Base-by-base conservation (phyloP, 148 eudicot species). In the Euryodendron excelsum region DNA sequence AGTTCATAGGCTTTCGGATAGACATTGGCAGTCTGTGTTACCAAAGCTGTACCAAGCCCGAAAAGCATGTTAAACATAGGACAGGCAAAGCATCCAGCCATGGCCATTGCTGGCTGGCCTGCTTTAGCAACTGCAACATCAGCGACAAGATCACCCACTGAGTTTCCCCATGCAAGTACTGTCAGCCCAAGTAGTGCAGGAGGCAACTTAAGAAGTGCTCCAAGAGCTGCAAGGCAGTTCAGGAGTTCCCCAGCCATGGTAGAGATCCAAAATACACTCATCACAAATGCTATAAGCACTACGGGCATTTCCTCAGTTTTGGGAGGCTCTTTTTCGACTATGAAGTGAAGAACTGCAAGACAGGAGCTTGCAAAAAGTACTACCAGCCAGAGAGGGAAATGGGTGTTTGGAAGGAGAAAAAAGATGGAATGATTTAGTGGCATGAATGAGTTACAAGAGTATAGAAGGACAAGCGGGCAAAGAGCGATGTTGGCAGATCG, bases 201-300 rank as follows among this genome's bases (percentile, higher is more conserved):
- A 5, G 99, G 86, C 82, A 95, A 36, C 69, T 90, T 52, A 58
- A 95, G 91, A 77, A 95, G 88, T 9, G 79, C 41, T 18, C 99
- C 98, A 0, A 95, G 82, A 44, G 91, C 88, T 53, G 90, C 93
- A 36, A 95, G 98, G 87, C 98, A 93, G 83, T 88, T 93, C 28
- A 95, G 89, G 53, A 95, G 93, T 75, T 95, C 97, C 34, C 97
- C 94, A 11, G 99, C 97, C 59, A 88, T 85, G 20, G 91, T 89
- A 18, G 99, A 95, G 72, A 95, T 95, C 99, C 99, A 95, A 72
- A 95, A 95, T 30, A 95, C 99, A 25, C 99, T 95, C 99, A 95
- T 95, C 45, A 89, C 78, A 69, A 95, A 95, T 58, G 94, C 92
- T 23, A 86, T 63, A 1, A 95, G 80, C 23, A 91, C 86, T 39